These are phyloP conservation scores for Thermothielavioides terrestris DNA, from an alignment of 495 filamentous ascomycete species.

Conservation along the genomic window DNA sequence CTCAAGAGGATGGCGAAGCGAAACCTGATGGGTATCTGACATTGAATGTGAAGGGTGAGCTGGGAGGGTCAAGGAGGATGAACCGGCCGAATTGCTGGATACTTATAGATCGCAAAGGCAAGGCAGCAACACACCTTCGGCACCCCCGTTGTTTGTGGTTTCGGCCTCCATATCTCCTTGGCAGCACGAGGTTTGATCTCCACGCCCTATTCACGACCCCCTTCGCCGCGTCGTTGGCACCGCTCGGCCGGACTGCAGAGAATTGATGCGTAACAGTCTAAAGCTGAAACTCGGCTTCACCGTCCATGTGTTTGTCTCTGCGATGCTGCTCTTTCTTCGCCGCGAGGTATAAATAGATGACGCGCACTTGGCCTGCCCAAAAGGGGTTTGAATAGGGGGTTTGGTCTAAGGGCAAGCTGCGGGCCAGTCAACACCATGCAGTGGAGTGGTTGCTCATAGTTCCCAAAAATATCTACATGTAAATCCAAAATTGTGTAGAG, in stretches of 20 bases:
- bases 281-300: background rate
- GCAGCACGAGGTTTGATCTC: background rate
- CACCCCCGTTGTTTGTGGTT: background rate
- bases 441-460: too few relatives aligned
- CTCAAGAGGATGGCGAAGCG: too few relatives aligned
- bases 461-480: too few relatives aligned
- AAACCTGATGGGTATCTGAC: background rate
- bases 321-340: background rate
- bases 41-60: background rate
- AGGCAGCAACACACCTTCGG: background rate
- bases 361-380: background rate
- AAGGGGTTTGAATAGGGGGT: background rate
- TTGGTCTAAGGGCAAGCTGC: too few relatives aligned
- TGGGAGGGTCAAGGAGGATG: too few relatives aligned
- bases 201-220: background rate
- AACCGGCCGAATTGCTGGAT: background rate
- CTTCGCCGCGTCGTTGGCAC: background rate
- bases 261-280: background rate
- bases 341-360: background rate
- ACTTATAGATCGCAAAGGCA: background rate
- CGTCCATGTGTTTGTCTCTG: background rate
- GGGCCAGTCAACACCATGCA: too few relatives aligned
- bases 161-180: background rate
- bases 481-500: too few relatives aligned
- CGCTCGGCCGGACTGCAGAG: background rate